Evolutionary conservation across 768 basidiomycete species (phyloP).

Genomic region (Rossbeevera mucosa): DNA sequence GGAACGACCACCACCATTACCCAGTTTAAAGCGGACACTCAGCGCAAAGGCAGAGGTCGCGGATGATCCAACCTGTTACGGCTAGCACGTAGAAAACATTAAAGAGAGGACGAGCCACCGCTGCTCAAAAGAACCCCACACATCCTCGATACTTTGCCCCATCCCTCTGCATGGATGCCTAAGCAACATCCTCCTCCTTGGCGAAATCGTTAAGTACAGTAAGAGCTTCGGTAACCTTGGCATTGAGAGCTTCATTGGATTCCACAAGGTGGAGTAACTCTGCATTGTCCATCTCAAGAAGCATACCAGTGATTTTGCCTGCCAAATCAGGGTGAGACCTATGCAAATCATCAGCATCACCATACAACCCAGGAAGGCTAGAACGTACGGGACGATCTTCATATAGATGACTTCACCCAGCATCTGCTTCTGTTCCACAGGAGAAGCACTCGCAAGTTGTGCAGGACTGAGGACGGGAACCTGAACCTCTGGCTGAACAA

Average conservation of each 20-base stretch:
- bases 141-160: slow-evolving; percentile 9
- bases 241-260: slow-evolving; percentile 70
- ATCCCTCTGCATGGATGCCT: slow-evolving; percentile 1
- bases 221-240: slow-evolving; percentile 91
- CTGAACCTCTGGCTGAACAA: slow-evolving; percentile 46
- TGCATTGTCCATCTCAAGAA: slow-evolving; percentile 97
- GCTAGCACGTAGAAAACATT: slow-evolving; percentile 35
- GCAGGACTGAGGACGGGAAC: slow-evolving; percentile 59
- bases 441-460: slow-evolving; percentile 52
- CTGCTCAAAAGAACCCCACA: slow-evolving; percentile 33
- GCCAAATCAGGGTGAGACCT: slow-evolving; percentile 88
- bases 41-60: slow-evolving; percentile 36
- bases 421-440: slow-evolving; percentile 97
- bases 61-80: slow-evolving; percentile 33
- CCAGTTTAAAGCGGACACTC: slow-evolving; percentile 34
- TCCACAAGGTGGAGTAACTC: slow-evolving; percentile 91
- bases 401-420: slow-evolving; percentile 95
- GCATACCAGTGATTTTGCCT: slow-evolving; percentile 98
- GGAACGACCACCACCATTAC: slow-evolving; percentile 52
- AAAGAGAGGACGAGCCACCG: slow-evolving; percentile 46
- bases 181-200: slow-evolving; percentile 32
- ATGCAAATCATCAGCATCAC: slow-evolving; percentile 11
- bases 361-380: background rate
- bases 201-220: slow-evolving; percentile 83
- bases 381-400: slow-evolving; percentile 71